phyloP scores from a whole-genome alignment of 768 basidiomycete species.

The Hortiboletus flavorubellus region DNA sequence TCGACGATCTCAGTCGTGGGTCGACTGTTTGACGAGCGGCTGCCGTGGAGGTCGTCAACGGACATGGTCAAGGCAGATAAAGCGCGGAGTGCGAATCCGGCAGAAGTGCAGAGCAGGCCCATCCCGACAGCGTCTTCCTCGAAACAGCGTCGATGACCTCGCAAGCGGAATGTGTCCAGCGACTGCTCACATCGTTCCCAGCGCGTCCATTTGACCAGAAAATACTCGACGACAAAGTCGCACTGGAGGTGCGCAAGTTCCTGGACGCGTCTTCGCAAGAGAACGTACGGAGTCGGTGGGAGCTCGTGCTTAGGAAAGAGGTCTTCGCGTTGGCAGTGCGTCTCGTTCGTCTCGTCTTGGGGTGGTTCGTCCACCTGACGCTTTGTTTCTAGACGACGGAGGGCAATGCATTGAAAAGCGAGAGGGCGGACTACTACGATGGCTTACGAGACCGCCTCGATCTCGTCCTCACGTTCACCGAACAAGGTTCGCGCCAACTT shows the following conservation, averaged over 20 bases:
- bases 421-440: slow-evolving; percentile 55
- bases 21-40: slow-evolving; percentile 6
- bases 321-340: slow-evolving; percentile 70
- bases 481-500: slow-evolving; percentile 52
- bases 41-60: slow-evolving; percentile 23
- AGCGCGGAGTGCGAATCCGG: slow-evolving; percentile 17
- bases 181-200: slow-evolving; percentile 52
- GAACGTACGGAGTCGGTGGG: slow-evolving; percentile 71
- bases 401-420: slow-evolving; percentile 56
- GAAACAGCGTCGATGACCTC: slow-evolving; percentile 41
- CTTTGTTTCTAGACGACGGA: slow-evolving; percentile 52
- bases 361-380: not conserved
- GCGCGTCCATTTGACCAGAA: slow-evolving; percentile 46
- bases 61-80: slow-evolving; percentile 24
- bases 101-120: slow-evolving; percentile 7
- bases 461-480: slow-evolving; percentile 71
- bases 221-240: slow-evolving; percentile 48
- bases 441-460: slow-evolving; percentile 63
- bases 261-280: slow-evolving; percentile 47
- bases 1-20: slow-evolving; percentile 1
- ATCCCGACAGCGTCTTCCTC: slow-evolving; percentile 22
- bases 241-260: slow-evolving; percentile 41
- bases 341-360: slow-evolving; percentile 10
- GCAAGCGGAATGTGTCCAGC: slow-evolving; percentile 48
- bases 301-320: slow-evolving; percentile 66